Evolutionary conservation across 2,329 filamentous ascomycete genomes (phyloP), one percentile per base, ranked within the genome.

Genomic region (Hymenoscyphus fraxineus): DNA sequence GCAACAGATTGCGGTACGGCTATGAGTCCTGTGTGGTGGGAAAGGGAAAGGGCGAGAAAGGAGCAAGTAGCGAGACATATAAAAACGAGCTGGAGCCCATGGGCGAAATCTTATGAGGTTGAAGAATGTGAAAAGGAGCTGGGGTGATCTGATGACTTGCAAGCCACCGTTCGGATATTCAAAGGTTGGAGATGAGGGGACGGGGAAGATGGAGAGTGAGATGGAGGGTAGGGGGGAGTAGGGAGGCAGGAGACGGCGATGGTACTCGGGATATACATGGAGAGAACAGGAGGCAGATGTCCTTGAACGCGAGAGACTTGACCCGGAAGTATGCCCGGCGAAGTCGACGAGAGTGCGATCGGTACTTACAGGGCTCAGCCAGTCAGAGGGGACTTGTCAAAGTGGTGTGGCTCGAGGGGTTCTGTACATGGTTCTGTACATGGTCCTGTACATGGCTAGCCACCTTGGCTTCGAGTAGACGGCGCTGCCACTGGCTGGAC

Each of bases 71-170:
- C 15, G 9, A 56, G n/a, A 39, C 47, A 59, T 54, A 47, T 51
- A 54, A 22, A 51, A 32, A 35, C n/a, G 59, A 15, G 38, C 58
- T 32, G 58, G 47, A 61, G 56, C 19, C 35, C 39, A 47, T 22
- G 56, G 40, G 63, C 38, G 57, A 58, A 51, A 22, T 27, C 44
- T 51, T 51, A 51, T 58, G 59, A 51, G 32, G 32, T 55, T 19
- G 41, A 55, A 54, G 60, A 35, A 39, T 56, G 62, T 59, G 54
- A 61, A 57, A 56, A 61, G 56, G 44, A 64, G 59, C 47, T 60
- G 65, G 66, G 65, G 64, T 68, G 69, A 73, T 73, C 70, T 70
- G 70, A 72, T 72, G 71, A 73, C 67, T 69, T 65, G 63, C 62
- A 61, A 65, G 65, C 69, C 68, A 66, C 66, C 38, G 63, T 65